Base-by-base conservation (phyloP, 768 basidiomycete species). In the Coprinopsis sp. region DNA sequence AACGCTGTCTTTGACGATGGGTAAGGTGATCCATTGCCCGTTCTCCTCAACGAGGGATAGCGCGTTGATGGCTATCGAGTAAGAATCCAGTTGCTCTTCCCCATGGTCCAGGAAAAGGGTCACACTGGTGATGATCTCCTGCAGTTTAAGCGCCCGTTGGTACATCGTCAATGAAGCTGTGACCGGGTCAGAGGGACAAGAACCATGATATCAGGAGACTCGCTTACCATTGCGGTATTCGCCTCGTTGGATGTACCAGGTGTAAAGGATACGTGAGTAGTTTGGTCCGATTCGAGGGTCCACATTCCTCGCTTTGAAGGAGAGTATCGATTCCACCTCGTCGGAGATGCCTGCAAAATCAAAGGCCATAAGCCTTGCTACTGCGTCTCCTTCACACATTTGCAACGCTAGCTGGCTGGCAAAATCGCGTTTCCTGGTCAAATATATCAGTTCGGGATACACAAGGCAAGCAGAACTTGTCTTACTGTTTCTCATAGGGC, bases 91-190 rank as follows among this genome's bases (percentile, higher is more conserved):
- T 60, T 84, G 90, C 56, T 85, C 79, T 54, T 83, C 81, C 28
- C 81, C 76, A 52, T 76, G 59, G 12, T 69, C 62, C 27, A 72
- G 53, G 52, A 75, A 70, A 8, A 68, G 58, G 10, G 62, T 53
- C 22, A 65, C 51, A 56, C 73, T 72, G 22, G 55, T 58, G 43
- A 71, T 73, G 16, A 87, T 58, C 27, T 77, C 78, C 41, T 78
- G 81, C 7, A 98, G 67, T 58, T 91, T 87, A 52, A 84, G 73
- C 18, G 87, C 91, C 44, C 91, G 84, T 56, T 90, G 88, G 63
- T 94, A 97, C 94, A 98, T 96, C 8, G 83, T 83, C 43, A 86
- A 74, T 13, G 90, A 89, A 46, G 94, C 95, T 97, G 59, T 27
- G 57, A 55, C 54, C 47, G 22, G n/a, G 10, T 50, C 13, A 53